phyloP scores from a whole-genome alignment of 768 basidiomycete species.

The Naganishia vishniacii region DNA sequence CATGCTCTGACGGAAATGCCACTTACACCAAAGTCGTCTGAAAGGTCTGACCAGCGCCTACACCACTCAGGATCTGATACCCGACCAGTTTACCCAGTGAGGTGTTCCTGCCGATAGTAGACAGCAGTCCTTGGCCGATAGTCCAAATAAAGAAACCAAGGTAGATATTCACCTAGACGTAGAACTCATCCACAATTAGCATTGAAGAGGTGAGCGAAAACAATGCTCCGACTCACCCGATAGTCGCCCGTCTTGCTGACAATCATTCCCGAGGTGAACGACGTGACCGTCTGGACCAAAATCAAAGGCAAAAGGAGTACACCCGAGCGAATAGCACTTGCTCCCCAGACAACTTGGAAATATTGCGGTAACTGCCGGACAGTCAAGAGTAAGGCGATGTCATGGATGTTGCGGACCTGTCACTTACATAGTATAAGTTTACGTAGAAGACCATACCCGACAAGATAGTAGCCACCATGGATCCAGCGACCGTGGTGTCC shows the following conservation, averaged over 20 bases:
- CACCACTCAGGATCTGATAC: conserved; percentile 59
- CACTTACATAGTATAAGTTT: conserved; percentile 28
- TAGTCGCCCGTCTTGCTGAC: conserved; percentile 65
- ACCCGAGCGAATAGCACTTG: conserved; percentile 61
- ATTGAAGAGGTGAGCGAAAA: no score
- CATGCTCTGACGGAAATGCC: background rate
- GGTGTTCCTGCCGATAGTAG: conserved; percentile 57
- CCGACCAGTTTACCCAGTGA: conserved; percentile 56
- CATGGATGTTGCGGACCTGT: conserved; percentile 48
- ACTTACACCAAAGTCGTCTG: conserved; percentile 34
- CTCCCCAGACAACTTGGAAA: conserved; percentile 67
- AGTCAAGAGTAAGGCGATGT: background rate
- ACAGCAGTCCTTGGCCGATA: conserved; percentile 65
- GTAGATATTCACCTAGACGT: conserved; percentile 59
- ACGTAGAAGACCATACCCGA: conserved; percentile 50
- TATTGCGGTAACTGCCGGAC: conserved; percentile 60
- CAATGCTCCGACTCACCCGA: conserved; percentile 31
- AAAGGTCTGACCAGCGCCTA: conserved; percentile 58
- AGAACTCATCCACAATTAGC: no score
- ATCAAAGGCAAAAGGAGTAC: conserved; percentile 67
- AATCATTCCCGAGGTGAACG: conserved; percentile 56
- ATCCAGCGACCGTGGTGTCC: conserved; percentile 61
- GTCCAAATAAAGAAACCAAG: conserved; percentile 66
- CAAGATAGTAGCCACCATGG: conserved; percentile 66
- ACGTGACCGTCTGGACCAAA: conserved; percentile 58